A percentile compares a stretch with the other conserved stretches of the same genome.
These are phyloP conservation scores for Ogataea chonburiensis DNA, from an alignment of 805 yeast species.

Conservation along the genomic window DNA sequence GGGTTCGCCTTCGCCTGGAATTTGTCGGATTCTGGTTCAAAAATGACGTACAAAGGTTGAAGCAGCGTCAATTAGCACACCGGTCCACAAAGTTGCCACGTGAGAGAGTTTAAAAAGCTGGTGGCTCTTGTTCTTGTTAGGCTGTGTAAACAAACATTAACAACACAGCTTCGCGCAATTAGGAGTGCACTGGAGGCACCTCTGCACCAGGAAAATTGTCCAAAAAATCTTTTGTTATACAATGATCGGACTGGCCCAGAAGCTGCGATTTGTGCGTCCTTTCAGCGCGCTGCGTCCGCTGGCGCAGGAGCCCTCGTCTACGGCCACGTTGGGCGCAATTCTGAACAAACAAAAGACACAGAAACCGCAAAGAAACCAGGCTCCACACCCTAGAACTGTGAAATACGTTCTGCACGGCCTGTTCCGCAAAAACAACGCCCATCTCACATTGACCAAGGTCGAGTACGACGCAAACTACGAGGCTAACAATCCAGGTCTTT, in stretches of 20 bases:
- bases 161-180: slow-evolving; percentile 9
- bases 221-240: background rate
- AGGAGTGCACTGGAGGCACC: slow-evolving; percentile 5
- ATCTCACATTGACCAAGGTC: slow-evolving; percentile 70
- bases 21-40: background rate
- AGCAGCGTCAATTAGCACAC: slow-evolving; percentile 4
- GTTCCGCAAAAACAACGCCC: slow-evolving; percentile 82
- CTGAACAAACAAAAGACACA: slow-evolving; percentile 14
- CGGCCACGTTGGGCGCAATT: slow-evolving; percentile 31
- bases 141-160: slow-evolving; percentile 10
- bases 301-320: slow-evolving; percentile 5
- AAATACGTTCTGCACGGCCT: slow-evolving; percentile 73
- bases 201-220: slow-evolving; percentile 8
- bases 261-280: slow-evolving; percentile 1
- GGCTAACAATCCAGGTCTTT: slow-evolving; percentile 51
- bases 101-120: slow-evolving; percentile 1
- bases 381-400: slow-evolving; percentile 36
- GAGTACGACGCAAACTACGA: slow-evolving; percentile 61
- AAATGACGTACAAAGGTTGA: background rate
- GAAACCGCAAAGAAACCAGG: slow-evolving; percentile 8
- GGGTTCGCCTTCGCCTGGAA: slow-evolving; percentile 1
- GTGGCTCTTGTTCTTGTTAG: slow-evolving; percentile 5
- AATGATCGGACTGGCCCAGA: slow-evolving; percentile 2
- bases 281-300: slow-evolving; percentile 2
- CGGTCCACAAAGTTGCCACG: slow-evolving; percentile 2